Conservation (phyloP, 2,329 filamentous ascomycete species). For the Curvularia eragrostidis region DNA sequence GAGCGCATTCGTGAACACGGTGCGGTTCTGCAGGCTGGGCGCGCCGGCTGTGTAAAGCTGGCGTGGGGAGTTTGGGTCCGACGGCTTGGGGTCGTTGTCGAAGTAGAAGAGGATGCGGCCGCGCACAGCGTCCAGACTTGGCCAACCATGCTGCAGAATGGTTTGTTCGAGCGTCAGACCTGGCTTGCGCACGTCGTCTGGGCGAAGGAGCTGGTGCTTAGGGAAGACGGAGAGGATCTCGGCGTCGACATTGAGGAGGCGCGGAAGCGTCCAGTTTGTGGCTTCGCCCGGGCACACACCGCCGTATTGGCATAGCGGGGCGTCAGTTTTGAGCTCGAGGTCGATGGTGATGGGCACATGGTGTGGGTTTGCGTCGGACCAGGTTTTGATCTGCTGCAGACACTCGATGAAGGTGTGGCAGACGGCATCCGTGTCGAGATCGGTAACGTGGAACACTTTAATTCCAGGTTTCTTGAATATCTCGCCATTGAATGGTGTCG, state of each 20-base stretch:
- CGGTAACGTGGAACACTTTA: constrained; percentile 61
- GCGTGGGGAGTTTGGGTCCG: constrained; percentile 39
- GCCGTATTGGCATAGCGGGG: constrained; percentile 40
- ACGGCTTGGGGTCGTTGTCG: constrained; percentile 55
- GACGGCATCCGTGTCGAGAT: constrained; percentile 55
- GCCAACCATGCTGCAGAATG: constrained; percentile 58
- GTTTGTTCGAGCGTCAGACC: constrained; percentile 56
- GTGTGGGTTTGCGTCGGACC: constrained; percentile 53
- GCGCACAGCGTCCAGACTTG: constrained; percentile 53
- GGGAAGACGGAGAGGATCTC: constrained; percentile 57
- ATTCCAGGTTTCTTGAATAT: constrained; percentile 53
- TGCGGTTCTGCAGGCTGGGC: constrained; percentile 52
- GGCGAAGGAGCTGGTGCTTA: constrained; percentile 53
- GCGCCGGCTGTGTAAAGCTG: constrained; percentile 50
- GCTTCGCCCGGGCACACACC: constrained; percentile 51
- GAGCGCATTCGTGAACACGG: constrained; percentile 58
- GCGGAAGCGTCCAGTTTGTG: constrained; percentile 54
- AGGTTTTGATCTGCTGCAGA: constrained; percentile 53
- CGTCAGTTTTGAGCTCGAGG: constrained; percentile 58
- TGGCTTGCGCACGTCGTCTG: constrained; percentile 55
- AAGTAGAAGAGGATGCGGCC: constrained; percentile 60
- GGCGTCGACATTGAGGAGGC: constrained; percentile 54
- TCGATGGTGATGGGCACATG: constrained; percentile 59
- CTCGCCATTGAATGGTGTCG: constrained; percentile 49
- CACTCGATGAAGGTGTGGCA: constrained; percentile 58